A percentile compares a stretch with the other conserved stretches of the same genome.
Conservation (phyloP, 345 rosid genomes). For the Bruguiera parviflora region DNA sequence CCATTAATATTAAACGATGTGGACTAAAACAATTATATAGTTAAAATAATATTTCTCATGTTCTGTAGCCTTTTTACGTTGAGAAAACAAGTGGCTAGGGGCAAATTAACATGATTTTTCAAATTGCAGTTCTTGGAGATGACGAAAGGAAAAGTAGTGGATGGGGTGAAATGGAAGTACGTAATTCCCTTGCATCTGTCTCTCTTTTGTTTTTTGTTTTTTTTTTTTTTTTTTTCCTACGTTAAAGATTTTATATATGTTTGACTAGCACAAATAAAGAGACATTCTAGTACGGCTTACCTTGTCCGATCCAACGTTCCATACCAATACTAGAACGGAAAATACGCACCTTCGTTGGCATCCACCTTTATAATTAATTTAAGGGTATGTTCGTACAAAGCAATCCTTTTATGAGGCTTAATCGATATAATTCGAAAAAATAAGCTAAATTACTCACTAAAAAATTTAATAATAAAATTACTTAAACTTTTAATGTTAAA, state of each 20-base stretch:
- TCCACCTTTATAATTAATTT: no score
- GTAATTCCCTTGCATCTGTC: neutral
- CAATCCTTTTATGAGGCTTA: no score
- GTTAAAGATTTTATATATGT: neutral
- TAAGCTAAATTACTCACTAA: no score
- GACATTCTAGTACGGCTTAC: neutral
- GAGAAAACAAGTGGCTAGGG: neutral
- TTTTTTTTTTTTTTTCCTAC: neutral
- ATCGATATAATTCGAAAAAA: no score
- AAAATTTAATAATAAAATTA: no score
- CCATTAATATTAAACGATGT: neutral
- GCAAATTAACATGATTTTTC: constrained; percentile 13
- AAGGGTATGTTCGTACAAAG: no score
- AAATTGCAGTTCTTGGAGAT: constrained; percentile 7
- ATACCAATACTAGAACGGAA: no score
- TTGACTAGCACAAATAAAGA: neutral
- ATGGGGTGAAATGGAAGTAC: constrained; percentile 12
- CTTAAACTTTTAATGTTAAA: no score
- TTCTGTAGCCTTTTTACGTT: neutral
- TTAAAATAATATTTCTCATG: neutral
- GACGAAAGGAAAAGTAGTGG: constrained; percentile 14
- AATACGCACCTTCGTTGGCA: no score
- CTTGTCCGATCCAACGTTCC: no score
- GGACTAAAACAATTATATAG: neutral
- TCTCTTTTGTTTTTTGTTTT: no score